Conservation (phyloP, 163 green algal genomes). For the Scenedesmus sp. region DNA sequence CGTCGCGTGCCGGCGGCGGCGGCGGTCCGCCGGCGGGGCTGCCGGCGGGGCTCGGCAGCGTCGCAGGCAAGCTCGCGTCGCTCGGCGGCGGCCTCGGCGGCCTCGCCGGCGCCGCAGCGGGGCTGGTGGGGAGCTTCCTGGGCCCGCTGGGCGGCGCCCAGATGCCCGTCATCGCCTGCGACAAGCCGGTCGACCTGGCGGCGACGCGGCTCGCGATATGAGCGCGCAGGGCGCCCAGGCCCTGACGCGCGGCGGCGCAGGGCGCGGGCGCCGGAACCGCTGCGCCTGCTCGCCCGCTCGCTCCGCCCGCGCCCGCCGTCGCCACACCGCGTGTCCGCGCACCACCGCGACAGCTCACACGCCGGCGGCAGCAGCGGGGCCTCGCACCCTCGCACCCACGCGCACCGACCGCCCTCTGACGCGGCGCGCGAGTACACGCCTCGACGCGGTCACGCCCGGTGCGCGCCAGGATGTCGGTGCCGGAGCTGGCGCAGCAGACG, state of each 20-base stretch:
- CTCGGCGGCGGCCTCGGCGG: slow-evolving; percentile 8
- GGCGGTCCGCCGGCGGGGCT: not conserved
- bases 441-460: too few species aligned
- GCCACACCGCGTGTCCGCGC: too few species aligned
- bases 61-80: slow-evolving; percentile 19
- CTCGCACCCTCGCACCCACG: too few species aligned
- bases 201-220: slow-evolving; percentile 23
- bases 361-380: too few species aligned
- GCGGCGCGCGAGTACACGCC: too few species aligned
- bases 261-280: too few species aligned
- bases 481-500: slow-evolving; percentile 65
- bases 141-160: slow-evolving; percentile 47
- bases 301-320: too few species aligned
- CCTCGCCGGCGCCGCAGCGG: slow-evolving; percentile 30
- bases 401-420: too few species aligned
- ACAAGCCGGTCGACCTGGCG: slow-evolving; percentile 60
- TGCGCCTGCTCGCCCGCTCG: too few species aligned
- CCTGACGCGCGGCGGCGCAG: too few species aligned
- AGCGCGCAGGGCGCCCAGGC: not conserved
- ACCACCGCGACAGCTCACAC: too few species aligned
- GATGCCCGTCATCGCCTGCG: slow-evolving; percentile 58
- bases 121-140: slow-evolving; percentile 41
- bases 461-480: slow-evolving; percentile 12
- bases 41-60: slow-evolving; percentile 54
- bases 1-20: not conserved